A percentile compares a stretch with the other conserved stretches of the same genome.
These are phyloP conservation scores for Cucurbita moschata DNA, from an alignment of 306 rosid species.

Conservation along the genomic window DNA sequence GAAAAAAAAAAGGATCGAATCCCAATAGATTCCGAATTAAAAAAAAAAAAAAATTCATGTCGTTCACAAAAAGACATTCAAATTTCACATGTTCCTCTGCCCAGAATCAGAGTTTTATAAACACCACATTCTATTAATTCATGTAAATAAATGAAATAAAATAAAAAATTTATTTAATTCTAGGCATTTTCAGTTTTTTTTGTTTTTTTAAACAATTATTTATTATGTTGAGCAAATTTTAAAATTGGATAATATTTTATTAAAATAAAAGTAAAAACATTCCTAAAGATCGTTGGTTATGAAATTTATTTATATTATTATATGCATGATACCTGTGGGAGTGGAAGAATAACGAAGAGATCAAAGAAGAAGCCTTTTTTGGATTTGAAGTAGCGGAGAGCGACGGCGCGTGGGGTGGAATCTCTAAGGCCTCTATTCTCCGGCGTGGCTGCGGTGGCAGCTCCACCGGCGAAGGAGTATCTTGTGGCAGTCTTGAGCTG, in stretches of 20 bases:
- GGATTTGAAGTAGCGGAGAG: constrained; percentile 34
- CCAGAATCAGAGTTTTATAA: background rate
- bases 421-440: constrained; percentile 21
- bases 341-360: constrained; percentile 73
- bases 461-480: constrained; percentile 15
- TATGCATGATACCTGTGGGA: constrained; percentile 53
- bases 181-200: no score
- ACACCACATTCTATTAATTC: background rate
- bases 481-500: constrained; percentile 48
- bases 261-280: no score
- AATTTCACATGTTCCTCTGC: constrained; percentile 13
- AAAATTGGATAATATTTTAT: no score
- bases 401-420: constrained; percentile 26
- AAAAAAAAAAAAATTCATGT: background rate
- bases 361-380: constrained; percentile 56
- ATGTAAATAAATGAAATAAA: background rate
- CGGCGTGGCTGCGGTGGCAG: background rate
- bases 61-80: constrained; percentile 4
- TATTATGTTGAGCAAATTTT: no score
- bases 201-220: no score
- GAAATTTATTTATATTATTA: no score
- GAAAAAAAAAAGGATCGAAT: background rate
- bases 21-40: background rate
- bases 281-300: no score
- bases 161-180: no score